These are phyloP conservation scores for Suhomyces sp. DNA, from an alignment of 805 yeast genomes.

Conservation along the genomic window DNA sequence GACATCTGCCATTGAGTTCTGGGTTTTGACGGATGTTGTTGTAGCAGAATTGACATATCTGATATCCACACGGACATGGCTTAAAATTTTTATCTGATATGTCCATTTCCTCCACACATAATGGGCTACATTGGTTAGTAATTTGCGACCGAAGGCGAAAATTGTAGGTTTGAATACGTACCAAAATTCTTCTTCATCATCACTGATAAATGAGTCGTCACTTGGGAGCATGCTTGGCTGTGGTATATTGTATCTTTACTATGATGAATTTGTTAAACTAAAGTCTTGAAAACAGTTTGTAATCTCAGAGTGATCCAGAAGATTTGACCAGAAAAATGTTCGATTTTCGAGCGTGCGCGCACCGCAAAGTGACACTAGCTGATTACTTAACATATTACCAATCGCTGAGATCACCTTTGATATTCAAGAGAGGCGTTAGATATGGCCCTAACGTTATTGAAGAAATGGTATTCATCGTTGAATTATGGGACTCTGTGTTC, in stretches of 20 bases:
- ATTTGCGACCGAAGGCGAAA: background rate
- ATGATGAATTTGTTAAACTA: background rate
- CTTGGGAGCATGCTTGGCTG: conserved; percentile 25
- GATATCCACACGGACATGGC: conserved; percentile 99
- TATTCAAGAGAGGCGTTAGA: background rate
- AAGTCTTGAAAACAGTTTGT: background rate
- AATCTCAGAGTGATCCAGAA: background rate
- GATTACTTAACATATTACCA: background rate
- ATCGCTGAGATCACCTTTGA: background rate
- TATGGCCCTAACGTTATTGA: background rate
- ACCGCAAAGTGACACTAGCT: background rate
- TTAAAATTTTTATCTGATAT: conserved; percentile 92
- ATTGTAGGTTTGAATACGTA: conserved; percentile 26
- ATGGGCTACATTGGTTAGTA: conserved; percentile 55
- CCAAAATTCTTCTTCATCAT: conserved; percentile 78
- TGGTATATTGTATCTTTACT: background rate
- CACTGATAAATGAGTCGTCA: conserved; percentile 63
- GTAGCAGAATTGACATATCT: conserved; percentile 96
- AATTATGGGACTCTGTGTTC: conserved; percentile 86
- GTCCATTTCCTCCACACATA: conserved; percentile 98
- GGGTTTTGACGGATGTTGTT: conserved; percentile 95
- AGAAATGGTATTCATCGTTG: conserved; percentile 48
- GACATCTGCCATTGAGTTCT: conserved; percentile 92
- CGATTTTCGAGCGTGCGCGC: background rate
- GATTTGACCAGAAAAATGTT: background rate